Base-by-base conservation (phyloP, 192 early-diverging fungal species). In the Backusella westeae region DNA sequence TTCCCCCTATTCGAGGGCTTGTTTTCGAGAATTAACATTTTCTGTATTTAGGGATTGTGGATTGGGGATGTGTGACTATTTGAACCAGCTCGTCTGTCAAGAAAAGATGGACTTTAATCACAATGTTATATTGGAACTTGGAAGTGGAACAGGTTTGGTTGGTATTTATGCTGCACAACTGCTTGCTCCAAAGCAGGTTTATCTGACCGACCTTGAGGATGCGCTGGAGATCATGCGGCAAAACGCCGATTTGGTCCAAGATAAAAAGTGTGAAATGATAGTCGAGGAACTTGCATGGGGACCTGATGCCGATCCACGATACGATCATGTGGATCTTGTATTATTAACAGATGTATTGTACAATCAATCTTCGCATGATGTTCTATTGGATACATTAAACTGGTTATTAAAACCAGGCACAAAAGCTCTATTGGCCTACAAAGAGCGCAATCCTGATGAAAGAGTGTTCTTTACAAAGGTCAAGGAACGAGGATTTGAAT, bases 321-420 rank as follows among this genome's bases (percentile, higher is more conserved):
- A 67, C 34, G 42, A 14, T 32, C n/a, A 9, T 63, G 63, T 77
- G 32, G 75, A 81, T 42, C 21, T 77, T 32, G 69, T 81, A 19
- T 67, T 81, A 38, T 70, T 81, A 46, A 77, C 75, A 8, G 80
- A 81, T 71, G 80, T 81, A 14, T 52, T 81, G 4, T 81, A 81
- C 39, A 81, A 81, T 19, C 80, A 81, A 71, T 71, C 44, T 19
- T 77, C 72, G 15, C 80, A 81, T 34, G 80, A 81, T 52, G 72
- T 77, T 39, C 29, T 81, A 38, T 34, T 81, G 23, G 80, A 81
- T n/a, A 74, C 80, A 26, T 38, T 81, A 36, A 69, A 71, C 12
- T 63, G 71, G 71, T 29, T 72, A 6, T n/a, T 41, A 32, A 42
- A 66, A 38, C 12, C 53, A 42, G 19, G 17, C 2, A 65, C 72